phyloP scores from a whole-genome alignment of 805 yeast species.

The Dipodascus geniculatus region DNA sequence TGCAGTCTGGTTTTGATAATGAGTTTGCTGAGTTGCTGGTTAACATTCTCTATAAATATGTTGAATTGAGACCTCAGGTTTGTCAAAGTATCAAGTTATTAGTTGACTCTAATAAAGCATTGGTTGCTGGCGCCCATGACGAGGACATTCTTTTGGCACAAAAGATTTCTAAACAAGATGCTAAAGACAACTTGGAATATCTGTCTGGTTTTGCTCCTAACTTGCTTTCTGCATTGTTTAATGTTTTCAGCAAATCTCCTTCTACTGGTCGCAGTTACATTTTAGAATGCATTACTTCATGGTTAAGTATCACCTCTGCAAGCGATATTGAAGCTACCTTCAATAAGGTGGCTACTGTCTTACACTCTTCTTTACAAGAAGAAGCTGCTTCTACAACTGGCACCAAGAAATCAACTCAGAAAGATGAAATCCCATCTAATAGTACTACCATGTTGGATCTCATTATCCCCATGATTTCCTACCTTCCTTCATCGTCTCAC shows the following conservation, averaged over 20 bases:
- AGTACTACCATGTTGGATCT: conserved; percentile 87
- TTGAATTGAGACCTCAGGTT: conserved; percentile 64
- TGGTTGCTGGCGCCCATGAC: conserved; percentile 47
- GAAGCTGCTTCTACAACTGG: conserved; percentile 25
- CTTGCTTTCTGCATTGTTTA: conserved; percentile 75
- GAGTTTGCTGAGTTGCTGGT: conserved; percentile 68
- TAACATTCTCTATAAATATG: conserved; percentile 60
- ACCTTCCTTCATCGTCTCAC: conserved; percentile 60
- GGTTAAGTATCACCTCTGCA: conserved; percentile 54
- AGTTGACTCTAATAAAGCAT: conserved; percentile 64
- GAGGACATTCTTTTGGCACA: conserved; percentile 49
- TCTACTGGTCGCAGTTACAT: conserved; percentile 77
- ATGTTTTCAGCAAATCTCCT: conserved; percentile 81
- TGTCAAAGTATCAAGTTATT: conserved; percentile 71
- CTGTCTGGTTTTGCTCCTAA: conserved; percentile 52
- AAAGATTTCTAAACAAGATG: conserved; percentile 43
- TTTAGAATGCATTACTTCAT: conserved; percentile 76
- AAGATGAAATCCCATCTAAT: conserved; percentile 35
- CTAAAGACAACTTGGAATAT: conserved; percentile 48
- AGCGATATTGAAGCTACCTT: conserved; percentile 66
- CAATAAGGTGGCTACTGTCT: conserved; percentile 70
- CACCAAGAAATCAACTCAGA: conserved; percentile 18
- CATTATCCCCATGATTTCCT: conserved; percentile 75
- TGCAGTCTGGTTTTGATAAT: conserved; percentile 51
- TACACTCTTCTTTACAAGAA: conserved; percentile 49